These are phyloP conservation scores for Chytriomyces confervae DNA, from an alignment of 192 early-diverging fungal genomes.

Conservation along the genomic window DNA sequence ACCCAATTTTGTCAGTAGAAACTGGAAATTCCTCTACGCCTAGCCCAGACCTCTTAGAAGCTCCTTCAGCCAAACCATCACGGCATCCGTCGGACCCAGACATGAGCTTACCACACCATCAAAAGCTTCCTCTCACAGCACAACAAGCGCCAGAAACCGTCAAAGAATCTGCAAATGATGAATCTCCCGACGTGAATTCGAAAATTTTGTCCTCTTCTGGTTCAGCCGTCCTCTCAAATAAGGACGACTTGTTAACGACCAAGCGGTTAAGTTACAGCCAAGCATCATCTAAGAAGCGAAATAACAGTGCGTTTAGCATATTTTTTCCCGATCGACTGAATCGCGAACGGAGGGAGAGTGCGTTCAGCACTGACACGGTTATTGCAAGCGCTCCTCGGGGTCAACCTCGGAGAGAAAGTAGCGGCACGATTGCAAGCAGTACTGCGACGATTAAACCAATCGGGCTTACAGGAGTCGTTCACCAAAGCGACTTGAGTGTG, in stretches of 20 bases:
- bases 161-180: not conserved
- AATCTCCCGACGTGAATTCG: not conserved
- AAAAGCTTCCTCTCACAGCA: not conserved
- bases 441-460: not conserved
- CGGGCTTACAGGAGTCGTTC: not conserved
- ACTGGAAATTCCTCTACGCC: too few relatives aligned
- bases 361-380: not conserved
- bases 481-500: not conserved
- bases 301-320: not conserved
- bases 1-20: too few relatives aligned
- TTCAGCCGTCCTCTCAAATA: not conserved
- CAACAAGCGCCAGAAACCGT: not conserved
- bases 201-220: not conserved
- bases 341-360: not conserved
- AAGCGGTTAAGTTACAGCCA: not conserved
- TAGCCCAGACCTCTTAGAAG: too few relatives aligned
- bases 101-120: not conserved
- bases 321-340: not conserved
- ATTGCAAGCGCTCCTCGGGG: not conserved
- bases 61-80: too few relatives aligned
- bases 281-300: not conserved
- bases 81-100: too few relatives aligned
- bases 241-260: not conserved
- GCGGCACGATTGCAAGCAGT: not conserved
- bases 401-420: not conserved